phyloP scores from a whole-genome alignment of 371 early-diverging fungal genomes.

The Saksenaea oblongispora region DNA sequence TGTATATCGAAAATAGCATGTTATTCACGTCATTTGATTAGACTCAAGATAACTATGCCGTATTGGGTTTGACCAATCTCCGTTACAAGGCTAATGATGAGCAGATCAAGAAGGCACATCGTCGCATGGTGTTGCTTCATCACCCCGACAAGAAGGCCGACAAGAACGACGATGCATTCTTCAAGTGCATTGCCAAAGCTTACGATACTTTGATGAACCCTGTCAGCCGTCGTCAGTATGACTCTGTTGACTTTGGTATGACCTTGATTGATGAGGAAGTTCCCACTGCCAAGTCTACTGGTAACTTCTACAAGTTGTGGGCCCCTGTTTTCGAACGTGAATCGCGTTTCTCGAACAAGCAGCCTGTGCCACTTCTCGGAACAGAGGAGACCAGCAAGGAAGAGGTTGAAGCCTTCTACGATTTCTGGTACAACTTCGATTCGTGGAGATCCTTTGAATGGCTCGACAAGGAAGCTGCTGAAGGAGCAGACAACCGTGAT shows the following conservation, averaged over 20 bases:
- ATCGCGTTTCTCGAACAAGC: constrained; percentile 87
- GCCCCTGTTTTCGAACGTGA: constrained; percentile 90
- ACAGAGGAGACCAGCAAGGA: constrained; percentile 69
- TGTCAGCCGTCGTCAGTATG: constrained; percentile 92
- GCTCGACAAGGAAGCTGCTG: constrained; percentile 95
- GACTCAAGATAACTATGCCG: constrained; percentile 85
- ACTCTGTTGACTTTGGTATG: constrained; percentile 89
- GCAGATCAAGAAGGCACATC: constrained; percentile 83
- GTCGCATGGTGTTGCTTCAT: constrained; percentile 84
- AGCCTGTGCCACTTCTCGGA: constrained; percentile 86
- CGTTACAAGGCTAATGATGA: constrained; percentile 83
- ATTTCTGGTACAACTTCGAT: constrained; percentile 95
- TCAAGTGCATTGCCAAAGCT: constrained; percentile 99
- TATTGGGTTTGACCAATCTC: constrained; percentile 80
- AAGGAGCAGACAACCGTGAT: constrained; percentile 89
- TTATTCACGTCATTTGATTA: not conserved
- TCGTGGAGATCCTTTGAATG: constrained; percentile 98
- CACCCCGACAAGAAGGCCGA: constrained; percentile 93
- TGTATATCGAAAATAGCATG: not conserved
- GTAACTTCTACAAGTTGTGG: constrained; percentile 91
- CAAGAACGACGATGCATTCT: constrained; percentile 91
- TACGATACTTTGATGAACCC: constrained; percentile 93
- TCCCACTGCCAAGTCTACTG: constrained; percentile 75
- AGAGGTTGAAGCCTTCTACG: constrained; percentile 94
- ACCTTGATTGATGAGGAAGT: constrained; percentile 54